Conservation (phyloP, 139 green algal genomes). For the Chlorella sp. region DNA sequence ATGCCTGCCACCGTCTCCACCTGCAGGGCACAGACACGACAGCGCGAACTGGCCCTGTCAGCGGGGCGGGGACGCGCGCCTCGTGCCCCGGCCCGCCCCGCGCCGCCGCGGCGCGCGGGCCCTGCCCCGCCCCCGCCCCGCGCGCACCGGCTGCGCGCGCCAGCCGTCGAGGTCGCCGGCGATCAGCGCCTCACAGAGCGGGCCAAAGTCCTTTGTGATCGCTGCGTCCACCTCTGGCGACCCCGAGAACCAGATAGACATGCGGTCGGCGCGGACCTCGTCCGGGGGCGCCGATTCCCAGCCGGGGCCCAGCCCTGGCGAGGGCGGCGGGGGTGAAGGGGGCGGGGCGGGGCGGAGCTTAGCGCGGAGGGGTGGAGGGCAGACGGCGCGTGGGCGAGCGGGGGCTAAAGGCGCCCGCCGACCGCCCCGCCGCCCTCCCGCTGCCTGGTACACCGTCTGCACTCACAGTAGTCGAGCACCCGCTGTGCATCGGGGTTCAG, state of each 20-base stretch:
- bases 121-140: too few relatives aligned
- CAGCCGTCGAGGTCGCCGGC: conserved; percentile 21
- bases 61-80: too few relatives aligned
- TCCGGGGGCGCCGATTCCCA: conserved; percentile 3
- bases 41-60: too few relatives aligned
- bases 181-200: conserved; percentile 23
- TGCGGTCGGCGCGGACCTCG: background rate
- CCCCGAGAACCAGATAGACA: conserved; percentile 19
- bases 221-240: conserved; percentile 19
- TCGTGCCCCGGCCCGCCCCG: too few relatives aligned
- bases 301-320: conserved; percentile 31
- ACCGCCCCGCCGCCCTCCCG: too few relatives aligned
- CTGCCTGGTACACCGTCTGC: background rate
- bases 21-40: too few relatives aligned
- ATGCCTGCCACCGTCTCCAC: conserved; percentile 43
- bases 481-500: conserved; percentile 1
- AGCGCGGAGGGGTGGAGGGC: background rate
- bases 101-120: too few relatives aligned
- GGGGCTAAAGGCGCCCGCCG: too few relatives aligned
- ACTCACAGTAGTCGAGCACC: conserved; percentile 30
- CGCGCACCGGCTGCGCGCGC: background rate
- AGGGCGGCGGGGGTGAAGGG: too few relatives aligned
- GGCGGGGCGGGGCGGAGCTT: background rate
- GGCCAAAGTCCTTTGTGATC: conserved; percentile 7
- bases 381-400: background rate